A percentile compares a stretch with the other conserved stretches of the same genome.
phyloP scores from a whole-genome alignment of 495 filamentous ascomycete species.

The Cercophora sp. region DNA sequence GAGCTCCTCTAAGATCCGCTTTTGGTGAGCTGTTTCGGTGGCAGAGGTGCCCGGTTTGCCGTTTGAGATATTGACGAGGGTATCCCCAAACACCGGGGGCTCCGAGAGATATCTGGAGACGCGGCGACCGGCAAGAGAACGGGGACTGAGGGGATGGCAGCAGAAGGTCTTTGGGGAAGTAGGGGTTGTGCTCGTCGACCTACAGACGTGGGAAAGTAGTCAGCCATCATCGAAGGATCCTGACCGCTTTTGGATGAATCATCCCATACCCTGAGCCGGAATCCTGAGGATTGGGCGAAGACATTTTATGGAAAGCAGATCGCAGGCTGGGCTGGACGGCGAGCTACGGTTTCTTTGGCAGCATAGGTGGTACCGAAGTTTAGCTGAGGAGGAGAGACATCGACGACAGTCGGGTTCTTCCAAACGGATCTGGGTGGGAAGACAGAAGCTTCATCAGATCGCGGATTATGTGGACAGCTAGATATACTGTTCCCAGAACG shows the following conservation, averaged over 20 bases:
- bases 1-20: background rate
- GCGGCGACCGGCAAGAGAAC: background rate
- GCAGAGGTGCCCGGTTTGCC: background rate
- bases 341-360: no score
- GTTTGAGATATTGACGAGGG: background rate
- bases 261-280: background rate
- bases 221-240: no score
- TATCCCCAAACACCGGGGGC: background rate
- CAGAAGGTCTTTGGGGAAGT: background rate
- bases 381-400: background rate
- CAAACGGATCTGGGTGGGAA: no score
- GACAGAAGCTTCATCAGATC: no score
- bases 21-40: background rate
- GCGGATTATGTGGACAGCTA: background rate
- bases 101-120: constrained; percentile 3
- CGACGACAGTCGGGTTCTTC: background rate
- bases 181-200: background rate
- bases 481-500: background rate
- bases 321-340: no score
- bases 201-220: background rate
- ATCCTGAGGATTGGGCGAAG: background rate
- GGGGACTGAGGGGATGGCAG: background rate
- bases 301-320: no score
- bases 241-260: background rate
- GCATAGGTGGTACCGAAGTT: no score